Base-by-base conservation (phyloP, 768 basidiomycete genomes). In the Solioccasus polychromus region DNA sequence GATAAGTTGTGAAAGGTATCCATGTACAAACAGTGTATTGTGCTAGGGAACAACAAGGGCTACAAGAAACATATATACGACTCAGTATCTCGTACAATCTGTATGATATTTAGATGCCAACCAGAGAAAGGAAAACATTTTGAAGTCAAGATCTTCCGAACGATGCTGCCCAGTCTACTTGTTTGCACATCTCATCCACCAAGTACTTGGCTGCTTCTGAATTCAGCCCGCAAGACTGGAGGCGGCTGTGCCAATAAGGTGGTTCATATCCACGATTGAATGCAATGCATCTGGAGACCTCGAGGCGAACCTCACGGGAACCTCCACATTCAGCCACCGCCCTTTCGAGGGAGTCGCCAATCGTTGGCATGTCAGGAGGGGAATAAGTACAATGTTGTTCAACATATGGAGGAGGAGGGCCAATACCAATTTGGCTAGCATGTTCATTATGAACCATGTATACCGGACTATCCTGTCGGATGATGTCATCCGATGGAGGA, bases 121-220 rank as follows among this genome's bases (percentile, higher is more conserved):
- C 7, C 11, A 11, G 26, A 11, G 14, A 5, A 31, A 12, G 4
- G 15, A 31, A 5, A 11, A 24, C 14, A 18, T 18, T 6, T 19
- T 59, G 50, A 50, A 28, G 15, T 12, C 10, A 20, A n/a, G n/a
- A 20, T 25, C 28, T 53, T 12, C 39, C 35, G 5, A 39, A 36
- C 0, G 51, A 32, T 10, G 45, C 10, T 1, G 39, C 14, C 58
- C 55, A 59, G 8, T 67, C 53, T 3, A 55, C 51, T 12, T 65
- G 51, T 14, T 44, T 48, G 29, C 47, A 58, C 63, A 65, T 67
- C 43, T 57, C 63, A 18, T 55, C 49, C 22, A 67, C 45, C 39
- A 65, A 37, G 19, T 46, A 45, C 15, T 36, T 48, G 6, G 50
- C 50, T 3, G 51, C 51, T 10, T 52, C 52, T 3, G 37, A 22